Conservation (phyloP, 345 rosid species). For the Arabidopsis arenosa region DNA sequence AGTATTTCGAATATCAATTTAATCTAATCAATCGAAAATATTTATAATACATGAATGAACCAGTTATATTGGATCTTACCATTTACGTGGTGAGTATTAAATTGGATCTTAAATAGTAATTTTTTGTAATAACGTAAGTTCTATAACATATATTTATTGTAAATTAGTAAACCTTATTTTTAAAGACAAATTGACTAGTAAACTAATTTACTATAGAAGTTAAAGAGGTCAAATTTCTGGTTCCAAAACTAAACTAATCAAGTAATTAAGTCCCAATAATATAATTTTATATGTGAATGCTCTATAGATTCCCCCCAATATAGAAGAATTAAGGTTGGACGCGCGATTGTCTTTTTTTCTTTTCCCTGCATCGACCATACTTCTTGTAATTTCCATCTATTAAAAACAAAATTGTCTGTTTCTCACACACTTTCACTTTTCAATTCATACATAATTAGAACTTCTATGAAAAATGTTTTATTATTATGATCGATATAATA, state of each 20-base stretch:
- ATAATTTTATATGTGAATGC: background rate
- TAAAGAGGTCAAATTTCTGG: background rate
- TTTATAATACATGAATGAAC: too few relatives aligned
- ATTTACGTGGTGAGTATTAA: too few relatives aligned
- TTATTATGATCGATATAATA: background rate
- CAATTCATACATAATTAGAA: background rate
- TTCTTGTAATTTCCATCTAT: background rate
- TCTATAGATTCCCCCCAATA: background rate
- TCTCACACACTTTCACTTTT: constrained; percentile 6
- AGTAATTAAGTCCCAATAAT: background rate
- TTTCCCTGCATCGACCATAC: background rate
- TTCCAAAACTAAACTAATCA: background rate
- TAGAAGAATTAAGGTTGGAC: background rate
- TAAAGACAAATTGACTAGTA: background rate
- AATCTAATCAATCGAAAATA: too few relatives aligned
- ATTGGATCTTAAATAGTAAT: too few relatives aligned
- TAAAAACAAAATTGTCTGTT: background rate
- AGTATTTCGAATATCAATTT: too few relatives aligned
- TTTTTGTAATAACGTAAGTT: too few relatives aligned
- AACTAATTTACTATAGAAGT: background rate
- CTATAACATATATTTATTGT: too few relatives aligned
- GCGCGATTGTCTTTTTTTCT: background rate
- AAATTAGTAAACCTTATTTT: background rate
- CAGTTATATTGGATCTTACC: too few relatives aligned
- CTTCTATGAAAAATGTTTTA: constrained; percentile 1